Evolutionary conservation across 345 rosid species (phyloP), one percentile per base, ranked within the genome.

Genomic region (Sonneratia alba): DNA sequence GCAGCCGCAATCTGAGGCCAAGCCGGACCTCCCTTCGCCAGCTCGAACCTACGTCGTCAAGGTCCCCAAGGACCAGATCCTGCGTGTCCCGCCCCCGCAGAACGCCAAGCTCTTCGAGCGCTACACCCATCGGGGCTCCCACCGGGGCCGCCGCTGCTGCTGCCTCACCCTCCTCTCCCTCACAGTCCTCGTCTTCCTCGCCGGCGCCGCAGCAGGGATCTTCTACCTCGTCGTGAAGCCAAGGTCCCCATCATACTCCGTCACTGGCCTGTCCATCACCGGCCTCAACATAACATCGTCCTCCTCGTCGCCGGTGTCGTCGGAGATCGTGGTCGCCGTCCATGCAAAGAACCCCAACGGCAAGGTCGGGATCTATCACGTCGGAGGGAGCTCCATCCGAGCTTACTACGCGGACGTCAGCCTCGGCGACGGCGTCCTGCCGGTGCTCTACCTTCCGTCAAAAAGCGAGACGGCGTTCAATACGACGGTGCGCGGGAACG

Each of bases 181-280:
- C 63, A 1, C 72, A 57, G 24, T n/a, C n/a, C n/a, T 88, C 69
- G 0, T 79, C 70, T 18, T 88, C 75, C 91, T 89, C 78, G 71
- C 71, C 16, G 91, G 78, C 24, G 70, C 85, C 67, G 79, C 88
- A 27, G 81, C 85, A 16, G 91, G 78, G 9, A 53, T 87, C 16
- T 67, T 91, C 40, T 91, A 87, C 83, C 75, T 91, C 43, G 79
- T 89, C 22, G 77, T 83, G 84, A 84, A 83, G 32, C 98, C 98
- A 0, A 80, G 88, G 74, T 61, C 91, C 3, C 94, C 93, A 0
- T 67, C 77, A 2, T 93, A 91, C 82, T 72, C 88, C 51, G 73
- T 91, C 56, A 81, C 87, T 34, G 74, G 77, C 11, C 57, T 91
- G n/a, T 51, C 94, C 2, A 76, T 93, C 71, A 71, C 66, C 5